Percentiles rank a stretch among this genome's conserved stretches.
Evolutionary conservation across 2,329 filamentous ascomycete species (phyloP).

Genomic region (Trichoderma endophyticum): DNA sequence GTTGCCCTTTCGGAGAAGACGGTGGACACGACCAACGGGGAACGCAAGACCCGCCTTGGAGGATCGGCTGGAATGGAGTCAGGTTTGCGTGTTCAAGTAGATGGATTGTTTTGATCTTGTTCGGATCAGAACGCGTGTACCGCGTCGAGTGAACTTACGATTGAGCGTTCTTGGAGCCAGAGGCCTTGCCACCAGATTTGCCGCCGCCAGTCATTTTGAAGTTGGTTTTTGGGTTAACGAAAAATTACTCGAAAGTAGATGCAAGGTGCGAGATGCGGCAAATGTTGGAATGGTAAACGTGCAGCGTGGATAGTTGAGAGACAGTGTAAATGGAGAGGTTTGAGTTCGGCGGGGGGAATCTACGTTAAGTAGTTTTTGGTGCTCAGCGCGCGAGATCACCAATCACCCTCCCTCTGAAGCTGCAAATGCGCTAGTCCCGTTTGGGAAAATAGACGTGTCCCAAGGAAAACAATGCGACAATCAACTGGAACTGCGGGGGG

Average conservation of each 20-base stretch:
- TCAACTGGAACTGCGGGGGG: conserved; percentile 5
- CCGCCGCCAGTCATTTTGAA: conserved; percentile 61
- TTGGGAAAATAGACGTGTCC: conserved; percentile 32
- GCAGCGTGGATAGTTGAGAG: conserved; percentile 38
- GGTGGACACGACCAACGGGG: conserved; percentile 98
- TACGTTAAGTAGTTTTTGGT: conserved; percentile 58
- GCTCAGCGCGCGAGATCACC: conserved; percentile 44
- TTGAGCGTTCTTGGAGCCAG: conserved; percentile 97
- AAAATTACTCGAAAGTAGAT: conserved; percentile 18
- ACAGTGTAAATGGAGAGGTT: conserved; percentile 32
- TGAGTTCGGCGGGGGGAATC: conserved; percentile 44
- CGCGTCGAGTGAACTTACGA: conserved; percentile 68
- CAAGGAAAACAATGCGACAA: conserved; percentile 28
- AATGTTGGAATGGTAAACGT: conserved; percentile 31
- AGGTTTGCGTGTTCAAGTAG: neutral
- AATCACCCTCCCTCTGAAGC: conserved; percentile 42
- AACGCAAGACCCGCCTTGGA: conserved; percentile 99
- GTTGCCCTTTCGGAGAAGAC: conserved; percentile 98
- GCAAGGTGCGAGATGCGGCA: conserved; percentile 15
- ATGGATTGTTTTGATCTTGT: neutral
- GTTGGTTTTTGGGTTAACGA: neutral
- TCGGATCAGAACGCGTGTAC: neutral
- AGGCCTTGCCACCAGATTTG: conserved; percentile 99
- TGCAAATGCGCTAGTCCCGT: conserved; percentile 15
- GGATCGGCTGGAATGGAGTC: conserved; percentile 66